Base-by-base conservation (phyloP, 2,329 filamentous ascomycete species). In the Dothideomycetes sp. region DNA sequence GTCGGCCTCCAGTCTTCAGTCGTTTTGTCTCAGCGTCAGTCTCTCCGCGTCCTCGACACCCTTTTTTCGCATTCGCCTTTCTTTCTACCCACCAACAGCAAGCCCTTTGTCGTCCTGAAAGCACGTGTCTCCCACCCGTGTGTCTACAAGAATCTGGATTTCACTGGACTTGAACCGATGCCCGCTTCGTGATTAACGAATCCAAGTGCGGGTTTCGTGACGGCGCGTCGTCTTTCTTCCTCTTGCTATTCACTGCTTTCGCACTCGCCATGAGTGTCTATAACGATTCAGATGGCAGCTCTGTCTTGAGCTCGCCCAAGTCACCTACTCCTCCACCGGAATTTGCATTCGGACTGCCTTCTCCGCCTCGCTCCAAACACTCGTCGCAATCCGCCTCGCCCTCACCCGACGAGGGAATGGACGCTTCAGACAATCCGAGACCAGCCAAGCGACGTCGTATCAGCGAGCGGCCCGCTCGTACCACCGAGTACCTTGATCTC, bases 401-500 rank as follows among this genome's bases (percentile, higher is more conserved):
- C 10, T 58, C 55, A 12, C 66, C 67, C 16, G 64, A 69, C 48
- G 58, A 57, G 47, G 28, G 22, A 25, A 66, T 65, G 59, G 58
- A 64, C 23, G 59, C 59, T 46, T 59, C 63, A 43, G 78, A 84
- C 53, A 78, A 76, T 37, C 74, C 71, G 33, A 78, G 79, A 25
- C 82, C 84, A 22, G 68, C 78, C 41, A 94, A 93, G 69, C 82
- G 82, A 61, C 78, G 83, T 54, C 80, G 78, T 57, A 72, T 81
- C 41, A 67, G 70, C 45, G 70, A 74, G 44, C 69, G 72, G 49
- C 78, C 76, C 55, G 71, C 83, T 53, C 82, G 86, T 53, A 86
- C 75, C 15, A 94, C 88, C n/a, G 76, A 84, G 53, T 77, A 84
- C 56, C 71, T 98, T 27, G 80, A 95, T 61, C 66, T 96, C 25